Conservation (phyloP, 306 rosid genomes). For the Vicia villosa region DNA sequence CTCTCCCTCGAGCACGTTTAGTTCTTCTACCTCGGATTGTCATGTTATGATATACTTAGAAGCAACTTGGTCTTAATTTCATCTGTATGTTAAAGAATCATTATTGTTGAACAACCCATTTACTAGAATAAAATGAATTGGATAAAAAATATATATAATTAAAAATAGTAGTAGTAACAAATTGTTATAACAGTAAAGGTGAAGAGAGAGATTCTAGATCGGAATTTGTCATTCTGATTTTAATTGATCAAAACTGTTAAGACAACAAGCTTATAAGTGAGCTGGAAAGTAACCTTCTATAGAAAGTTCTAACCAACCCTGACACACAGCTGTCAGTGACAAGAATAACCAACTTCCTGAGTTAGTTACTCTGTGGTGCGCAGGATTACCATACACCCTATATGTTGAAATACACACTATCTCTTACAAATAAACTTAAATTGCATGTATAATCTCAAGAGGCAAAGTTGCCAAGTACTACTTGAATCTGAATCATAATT, state of each 20-base stretch:
- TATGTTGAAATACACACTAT: no score
- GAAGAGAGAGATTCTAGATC: no score
- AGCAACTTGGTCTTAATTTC: background rate
- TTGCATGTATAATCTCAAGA: background rate
- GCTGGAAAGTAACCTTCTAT: no score
- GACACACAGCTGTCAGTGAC: no score
- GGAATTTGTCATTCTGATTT: no score
- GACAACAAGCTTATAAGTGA: no score
- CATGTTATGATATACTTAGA: background rate
- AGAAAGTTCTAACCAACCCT: no score
- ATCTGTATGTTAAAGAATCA: background rate
- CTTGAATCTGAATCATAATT: background rate
- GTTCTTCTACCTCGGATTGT: background rate
- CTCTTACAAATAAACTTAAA: background rate
- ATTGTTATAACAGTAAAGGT: no score
- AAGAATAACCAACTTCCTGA: no score
- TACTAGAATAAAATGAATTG: background rate
- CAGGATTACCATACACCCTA: no score
- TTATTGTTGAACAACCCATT: background rate
- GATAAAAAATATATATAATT: background rate
- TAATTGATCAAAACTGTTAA: no score
- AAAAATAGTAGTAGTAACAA: background rate
- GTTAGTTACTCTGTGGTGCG: no score
- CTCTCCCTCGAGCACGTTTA: conserved; percentile 5
- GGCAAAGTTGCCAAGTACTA: background rate